Evolutionary conservation across 495 filamentous ascomycete species (phyloP), one percentile per base, ranked within the genome.

Genomic region (Poronia punctata): DNA sequence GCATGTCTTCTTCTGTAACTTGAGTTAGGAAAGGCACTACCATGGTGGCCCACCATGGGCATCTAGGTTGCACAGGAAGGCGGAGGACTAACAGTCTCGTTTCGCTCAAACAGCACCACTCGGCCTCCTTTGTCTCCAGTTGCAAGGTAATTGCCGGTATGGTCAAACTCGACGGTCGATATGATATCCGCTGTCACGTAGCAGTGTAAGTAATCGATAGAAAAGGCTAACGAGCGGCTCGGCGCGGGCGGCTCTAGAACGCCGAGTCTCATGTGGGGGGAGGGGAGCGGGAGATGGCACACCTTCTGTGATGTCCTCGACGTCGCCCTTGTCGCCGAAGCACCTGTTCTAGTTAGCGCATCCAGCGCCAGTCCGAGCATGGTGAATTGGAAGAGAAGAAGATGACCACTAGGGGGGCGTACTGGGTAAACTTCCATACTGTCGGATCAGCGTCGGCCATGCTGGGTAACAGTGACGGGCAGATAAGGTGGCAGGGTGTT

Each of bases 241-340:
- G 16, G 4, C 1, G 15, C 3, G 21, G 16, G 16, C 24, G 20
- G 18, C 38, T 33, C 16, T 14, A 3, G 21, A 21, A 18, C 17
- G 6, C 22, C 10, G 35, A 36, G 29, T 34, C 20, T 7, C n/a
- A n/a, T n/a, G n/a, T n/a, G n/a, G n/a, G 36, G 30, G 7, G 26
- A 40, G 19, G 27, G 31, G 33, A 27, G 38, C 31, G 17, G 31
- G 25, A 35, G 29, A 21, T 42, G n/a, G 19, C 44, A 37, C 33
- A 95, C 90, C 90, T 86, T 98, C 92, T 70, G 92, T 98, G 52
- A 98, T 98, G 70, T 98, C 92, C 65, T 98, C 92, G 50, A 97
- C 93, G 68, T 98, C 92, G 45, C 92, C 92, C 71, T 98, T 98
- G 72, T 98, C 92, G 62, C 92, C 92, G 66, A 98, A 98, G 74